A percentile compares a stretch with the other conserved stretches of the same genome.
Conservation (phyloP, 2,329 filamentous ascomycete genomes). For the Sporothrix pallida region DNA sequence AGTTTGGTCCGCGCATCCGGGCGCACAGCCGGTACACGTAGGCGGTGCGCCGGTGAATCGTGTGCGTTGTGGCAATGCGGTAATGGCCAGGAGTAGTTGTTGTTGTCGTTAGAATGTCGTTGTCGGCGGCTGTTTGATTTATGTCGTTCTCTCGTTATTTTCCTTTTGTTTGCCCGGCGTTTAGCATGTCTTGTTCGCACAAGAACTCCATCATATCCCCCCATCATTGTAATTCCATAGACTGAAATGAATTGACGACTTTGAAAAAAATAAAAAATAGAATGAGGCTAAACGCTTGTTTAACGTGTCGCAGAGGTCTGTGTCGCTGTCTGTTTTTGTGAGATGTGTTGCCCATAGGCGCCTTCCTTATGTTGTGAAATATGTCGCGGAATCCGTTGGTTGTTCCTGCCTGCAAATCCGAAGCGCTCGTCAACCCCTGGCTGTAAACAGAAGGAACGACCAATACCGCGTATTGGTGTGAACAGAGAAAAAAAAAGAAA, state of each 20-base stretch:
- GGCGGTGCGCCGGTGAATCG: not conserved
- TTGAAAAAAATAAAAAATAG: not conserved
- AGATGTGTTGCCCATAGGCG: not conserved
- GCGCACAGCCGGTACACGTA: slow-evolving; percentile 46
- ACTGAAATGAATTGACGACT: slow-evolving; percentile 10
- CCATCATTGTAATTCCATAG: slow-evolving; percentile 9
- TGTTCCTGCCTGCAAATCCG: not conserved
- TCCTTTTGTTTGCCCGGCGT: not conserved
- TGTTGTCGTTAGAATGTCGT: not conserved
- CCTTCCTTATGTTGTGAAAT: not conserved
- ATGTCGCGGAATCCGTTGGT: not conserved
- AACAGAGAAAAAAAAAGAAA: not conserved
- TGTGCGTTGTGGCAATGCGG: not conserved
- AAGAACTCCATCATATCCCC: slow-evolving; percentile 4
- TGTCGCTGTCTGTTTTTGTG: too few relatives aligned
- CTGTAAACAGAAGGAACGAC: not conserved
- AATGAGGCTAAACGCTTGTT: not conserved
- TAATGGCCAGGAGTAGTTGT: too few relatives aligned
- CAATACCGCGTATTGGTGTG: not conserved
- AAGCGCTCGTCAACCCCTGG: not conserved
- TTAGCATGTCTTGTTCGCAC: slow-evolving; percentile 22
- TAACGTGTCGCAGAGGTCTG: not conserved
- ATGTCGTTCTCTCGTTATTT: not conserved
- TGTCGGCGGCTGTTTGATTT: not conserved
- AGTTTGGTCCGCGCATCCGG: slow-evolving; percentile 53